Evolutionary conservation across 768 basidiomycete species (phyloP).

Genomic region (Phanerochaete carnosa): DNA sequence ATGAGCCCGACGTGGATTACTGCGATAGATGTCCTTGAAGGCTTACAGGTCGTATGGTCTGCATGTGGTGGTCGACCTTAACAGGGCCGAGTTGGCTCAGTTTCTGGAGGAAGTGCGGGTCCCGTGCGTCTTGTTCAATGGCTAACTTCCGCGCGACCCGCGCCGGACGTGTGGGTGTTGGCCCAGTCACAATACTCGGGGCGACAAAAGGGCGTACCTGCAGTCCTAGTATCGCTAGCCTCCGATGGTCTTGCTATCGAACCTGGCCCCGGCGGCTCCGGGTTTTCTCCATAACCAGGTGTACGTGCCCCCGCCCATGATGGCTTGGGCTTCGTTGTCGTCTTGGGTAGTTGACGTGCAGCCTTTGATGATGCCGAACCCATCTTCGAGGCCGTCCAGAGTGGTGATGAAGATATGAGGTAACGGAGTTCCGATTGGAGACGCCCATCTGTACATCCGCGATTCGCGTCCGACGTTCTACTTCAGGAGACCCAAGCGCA

Average conservation of each 20-base stretch:
- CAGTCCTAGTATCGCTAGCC: constrained; percentile 50
- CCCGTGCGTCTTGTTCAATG: constrained; percentile 61
- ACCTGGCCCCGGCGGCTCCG: not conserved
- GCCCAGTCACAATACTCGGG: too few relatives aligned
- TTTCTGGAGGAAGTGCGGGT: constrained; percentile 70
- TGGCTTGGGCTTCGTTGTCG: constrained; percentile 24
- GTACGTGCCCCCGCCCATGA: constrained; percentile 48
- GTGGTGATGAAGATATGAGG: not conserved
- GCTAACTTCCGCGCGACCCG: constrained; percentile 33
- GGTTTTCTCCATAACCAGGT: constrained; percentile 13
- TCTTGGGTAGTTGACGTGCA: constrained; percentile 50
- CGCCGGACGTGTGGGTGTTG: not conserved
- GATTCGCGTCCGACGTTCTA: not conserved
- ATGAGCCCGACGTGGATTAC: too few relatives aligned
- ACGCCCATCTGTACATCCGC: constrained; percentile 2
- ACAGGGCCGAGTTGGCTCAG: constrained; percentile 65
- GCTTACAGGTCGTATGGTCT: constrained; percentile 45
- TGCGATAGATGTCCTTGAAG: not conserved
- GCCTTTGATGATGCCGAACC: constrained; percentile 61
- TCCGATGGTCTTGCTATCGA: constrained; percentile 2
- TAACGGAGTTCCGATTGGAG: not conserved
- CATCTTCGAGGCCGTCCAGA: constrained; percentile 36
- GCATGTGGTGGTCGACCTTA: constrained; percentile 63
- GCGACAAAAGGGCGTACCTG: constrained; percentile 33
- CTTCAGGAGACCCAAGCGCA: not conserved